These are phyloP conservation scores for Exserohilum rostratum DNA, from an alignment of 2,329 filamentous ascomycete genomes.

Conservation along the genomic window DNA sequence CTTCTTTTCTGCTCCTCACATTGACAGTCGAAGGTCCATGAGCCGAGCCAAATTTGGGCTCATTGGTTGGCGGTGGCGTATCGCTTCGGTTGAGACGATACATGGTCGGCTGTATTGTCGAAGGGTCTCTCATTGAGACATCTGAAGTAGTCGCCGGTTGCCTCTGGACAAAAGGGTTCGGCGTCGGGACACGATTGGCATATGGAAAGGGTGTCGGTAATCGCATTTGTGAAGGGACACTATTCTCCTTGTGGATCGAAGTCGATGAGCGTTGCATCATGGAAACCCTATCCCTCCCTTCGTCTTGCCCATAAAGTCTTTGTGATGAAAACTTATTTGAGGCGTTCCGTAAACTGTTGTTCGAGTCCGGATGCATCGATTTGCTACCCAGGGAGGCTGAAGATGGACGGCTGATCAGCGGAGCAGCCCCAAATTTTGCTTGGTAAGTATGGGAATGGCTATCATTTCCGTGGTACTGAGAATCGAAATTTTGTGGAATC, in stretches of 20 bases:
- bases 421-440: slow-evolving; percentile 21
- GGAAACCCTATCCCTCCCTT: slow-evolving; percentile 4
- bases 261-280: slow-evolving; percentile 11
- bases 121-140: slow-evolving; percentile 30
- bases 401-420: slow-evolving; percentile 27
- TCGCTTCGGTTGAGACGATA: slow-evolving; percentile 15
- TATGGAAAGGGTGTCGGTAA: slow-evolving; percentile 15
- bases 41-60: slow-evolving; percentile 24
- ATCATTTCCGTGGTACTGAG: slow-evolving; percentile 5
- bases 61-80: not conserved
- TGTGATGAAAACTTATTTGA: slow-evolving; percentile 18
- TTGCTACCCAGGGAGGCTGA: slow-evolving; percentile 33
- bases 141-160: slow-evolving; percentile 24
- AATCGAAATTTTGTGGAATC: not conserved
- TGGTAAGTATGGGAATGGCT: slow-evolving; percentile 13
- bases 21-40: slow-evolving; percentile 19
- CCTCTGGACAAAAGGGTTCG: slow-evolving; percentile 25
- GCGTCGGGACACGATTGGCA: slow-evolving; percentile 25
- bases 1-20: slow-evolving; percentile 39
- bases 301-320: slow-evolving; percentile 3
- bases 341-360: slow-evolving; percentile 12
- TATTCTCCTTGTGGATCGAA: slow-evolving; percentile 30
- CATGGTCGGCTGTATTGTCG: slow-evolving; percentile 20
- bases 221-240: slow-evolving; percentile 11
- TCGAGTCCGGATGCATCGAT: slow-evolving; percentile 31